A percentile compares a stretch with the other conserved stretches of the same genome.
Evolutionary conservation across 331 rosid genomes (phyloP).

Genomic region (Prunus yedoensis): DNA sequence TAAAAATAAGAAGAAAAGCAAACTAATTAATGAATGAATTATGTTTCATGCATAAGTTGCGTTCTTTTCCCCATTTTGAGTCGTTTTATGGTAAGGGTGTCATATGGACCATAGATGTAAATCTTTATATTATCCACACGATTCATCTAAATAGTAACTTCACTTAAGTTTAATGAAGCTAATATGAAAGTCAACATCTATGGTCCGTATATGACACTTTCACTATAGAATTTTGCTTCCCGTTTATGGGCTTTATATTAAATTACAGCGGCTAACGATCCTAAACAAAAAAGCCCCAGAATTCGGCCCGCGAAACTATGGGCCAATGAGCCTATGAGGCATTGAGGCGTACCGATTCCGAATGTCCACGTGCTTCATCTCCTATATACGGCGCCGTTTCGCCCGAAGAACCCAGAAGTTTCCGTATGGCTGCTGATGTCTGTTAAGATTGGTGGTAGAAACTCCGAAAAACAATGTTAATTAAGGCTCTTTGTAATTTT

Average conservation of each 20-base stretch:
- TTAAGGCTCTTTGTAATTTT: not conserved
- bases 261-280: not conserved
- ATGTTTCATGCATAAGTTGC: too few relatives aligned
- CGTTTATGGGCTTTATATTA: too few relatives aligned
- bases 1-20: too few relatives aligned
- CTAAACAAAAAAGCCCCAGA: not conserved
- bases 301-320: not conserved
- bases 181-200: too few relatives aligned
- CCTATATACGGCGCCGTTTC: slow-evolving; percentile 8
- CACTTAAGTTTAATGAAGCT: too few relatives aligned
- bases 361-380: not conserved
- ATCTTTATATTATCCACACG: too few relatives aligned
- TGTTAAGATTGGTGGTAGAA: not conserved
- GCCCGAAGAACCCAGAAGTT: not conserved
- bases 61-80: too few relatives aligned
- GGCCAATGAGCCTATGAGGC: not conserved
- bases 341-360: not conserved
- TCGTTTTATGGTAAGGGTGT: too few relatives aligned
- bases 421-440: not conserved
- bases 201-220: accelerated
- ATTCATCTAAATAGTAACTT: too few relatives aligned
- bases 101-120: too few relatives aligned
- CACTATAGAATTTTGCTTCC: too few relatives aligned
- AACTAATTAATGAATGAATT: too few relatives aligned
- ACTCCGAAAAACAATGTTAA: not conserved